These are phyloP conservation scores for Trichoderma reesei DNA, from an alignment of 495 filamentous ascomycete species.

Conservation along the genomic window DNA sequence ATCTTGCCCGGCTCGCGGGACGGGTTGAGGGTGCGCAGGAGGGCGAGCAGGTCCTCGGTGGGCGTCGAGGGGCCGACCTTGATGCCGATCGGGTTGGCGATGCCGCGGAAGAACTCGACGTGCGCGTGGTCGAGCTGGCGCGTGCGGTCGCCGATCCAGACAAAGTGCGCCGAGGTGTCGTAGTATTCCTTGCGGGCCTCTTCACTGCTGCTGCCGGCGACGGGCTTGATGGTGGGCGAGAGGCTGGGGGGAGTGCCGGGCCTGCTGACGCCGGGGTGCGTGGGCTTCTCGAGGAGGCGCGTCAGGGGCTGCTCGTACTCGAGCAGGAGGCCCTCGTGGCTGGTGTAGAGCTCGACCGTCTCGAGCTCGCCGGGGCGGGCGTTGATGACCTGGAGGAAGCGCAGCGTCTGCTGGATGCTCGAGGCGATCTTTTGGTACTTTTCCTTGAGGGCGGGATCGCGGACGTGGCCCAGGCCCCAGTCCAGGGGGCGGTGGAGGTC, in stretches of 20 bases:
- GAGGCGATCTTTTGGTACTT: slow-evolving; percentile 76
- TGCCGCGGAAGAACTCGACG: slow-evolving; percentile 93
- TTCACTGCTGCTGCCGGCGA: slow-evolving; percentile 13
- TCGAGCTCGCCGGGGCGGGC: slow-evolving; percentile 79
- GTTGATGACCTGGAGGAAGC: slow-evolving; percentile 92
- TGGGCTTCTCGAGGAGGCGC: slow-evolving; percentile 51
- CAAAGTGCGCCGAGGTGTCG: slow-evolving; percentile 90
- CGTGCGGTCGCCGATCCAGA: slow-evolving; percentile 97
- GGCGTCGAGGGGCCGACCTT: slow-evolving; percentile 87
- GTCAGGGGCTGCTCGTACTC: slow-evolving; percentile 91
- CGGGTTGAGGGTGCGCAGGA: slow-evolving; percentile 82
- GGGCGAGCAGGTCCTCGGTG: slow-evolving; percentile 55
- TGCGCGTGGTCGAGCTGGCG: slow-evolving; percentile 86
- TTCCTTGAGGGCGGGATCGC: slow-evolving; percentile 66
- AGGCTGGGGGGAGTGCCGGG: slow-evolving; percentile 13
- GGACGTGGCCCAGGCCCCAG: slow-evolving; percentile 92
- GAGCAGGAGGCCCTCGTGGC: slow-evolving; percentile 86
- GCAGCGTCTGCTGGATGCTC: slow-evolving; percentile 80
- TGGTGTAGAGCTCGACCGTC: slow-evolving; percentile 92
- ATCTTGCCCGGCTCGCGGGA: slow-evolving; percentile 74
- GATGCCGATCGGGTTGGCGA: slow-evolving; percentile 90
- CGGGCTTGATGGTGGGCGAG: not conserved
- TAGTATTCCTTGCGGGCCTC: slow-evolving; percentile 47
- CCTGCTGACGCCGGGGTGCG: slow-evolving; percentile 11
- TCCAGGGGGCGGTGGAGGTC: slow-evolving; percentile 89